These are phyloP conservation scores for Paecilomyces fulvus DNA, from an alignment of 2,329 filamentous ascomycete species.

Conservation along the genomic window DNA sequence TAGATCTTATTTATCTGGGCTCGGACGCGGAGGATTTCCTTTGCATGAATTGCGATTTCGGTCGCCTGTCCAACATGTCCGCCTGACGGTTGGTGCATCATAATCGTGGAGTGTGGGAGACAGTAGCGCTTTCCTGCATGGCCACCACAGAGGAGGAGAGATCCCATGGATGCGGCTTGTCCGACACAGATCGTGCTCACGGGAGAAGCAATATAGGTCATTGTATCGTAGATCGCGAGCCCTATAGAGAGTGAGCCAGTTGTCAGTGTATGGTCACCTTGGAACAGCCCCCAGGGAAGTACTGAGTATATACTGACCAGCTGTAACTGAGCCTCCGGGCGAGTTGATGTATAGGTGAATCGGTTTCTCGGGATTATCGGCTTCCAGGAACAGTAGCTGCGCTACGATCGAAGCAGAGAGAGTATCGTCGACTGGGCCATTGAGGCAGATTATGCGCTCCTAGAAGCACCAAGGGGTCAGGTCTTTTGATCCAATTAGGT, in stretches of 20 bases:
- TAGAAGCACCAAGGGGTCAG: constrained; percentile 32
- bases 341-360: constrained; percentile 99
- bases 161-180: constrained; percentile 92
- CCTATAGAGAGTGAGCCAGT: constrained; percentile 13
- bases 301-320: constrained; percentile 38
- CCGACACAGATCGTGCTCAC: constrained; percentile 94
- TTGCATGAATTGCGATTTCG: constrained; percentile 95
- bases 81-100: constrained; percentile 93
- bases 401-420: constrained; percentile 91
- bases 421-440: constrained; percentile 81
- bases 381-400: constrained; percentile 95
- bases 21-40: constrained; percentile 83
- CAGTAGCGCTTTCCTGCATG: constrained; percentile 77
- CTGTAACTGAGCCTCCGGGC: constrained; percentile 84
- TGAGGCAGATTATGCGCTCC: constrained; percentile 92
- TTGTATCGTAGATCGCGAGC: constrained; percentile 93
- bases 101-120: constrained; percentile 86
- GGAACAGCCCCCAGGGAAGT: background rate
- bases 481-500: constrained; percentile 38
- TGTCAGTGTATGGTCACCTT: background rate
- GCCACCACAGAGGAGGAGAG: constrained; percentile 77
- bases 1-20: constrained; percentile 88
- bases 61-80: constrained; percentile 58
- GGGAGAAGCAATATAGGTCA: constrained; percentile 90
- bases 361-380: constrained; percentile 86